phyloP scores from a whole-genome alignment of 495 filamentous ascomycete species.

The Thermochaetoides thermophila region DNA sequence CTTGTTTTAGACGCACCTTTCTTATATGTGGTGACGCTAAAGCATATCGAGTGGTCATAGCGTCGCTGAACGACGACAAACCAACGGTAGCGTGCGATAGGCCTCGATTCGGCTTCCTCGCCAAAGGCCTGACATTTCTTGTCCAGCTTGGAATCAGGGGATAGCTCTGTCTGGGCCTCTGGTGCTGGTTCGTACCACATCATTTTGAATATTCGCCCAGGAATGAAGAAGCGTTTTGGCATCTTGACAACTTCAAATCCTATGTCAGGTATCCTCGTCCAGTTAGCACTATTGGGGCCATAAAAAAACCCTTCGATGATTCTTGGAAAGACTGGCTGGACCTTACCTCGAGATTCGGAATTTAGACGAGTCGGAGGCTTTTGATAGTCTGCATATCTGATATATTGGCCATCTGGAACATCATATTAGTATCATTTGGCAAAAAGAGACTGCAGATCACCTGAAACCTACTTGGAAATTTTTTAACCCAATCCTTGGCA shows the following conservation, averaged over 20 bases:
- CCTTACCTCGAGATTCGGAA: too few species aligned
- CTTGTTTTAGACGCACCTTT: constrained; percentile 1
- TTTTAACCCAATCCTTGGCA: too few species aligned
- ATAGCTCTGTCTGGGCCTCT: constrained; percentile 1
- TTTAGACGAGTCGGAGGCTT: too few species aligned
- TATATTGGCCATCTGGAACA: too few species aligned
- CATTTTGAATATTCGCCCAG: constrained; percentile 21
- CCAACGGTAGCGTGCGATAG: constrained; percentile 18
- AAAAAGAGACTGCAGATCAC: too few species aligned
- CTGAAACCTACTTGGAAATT: too few species aligned
- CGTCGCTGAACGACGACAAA: constrained; percentile 20
- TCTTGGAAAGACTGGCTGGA: too few species aligned
- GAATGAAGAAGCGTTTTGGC: constrained; percentile 28
- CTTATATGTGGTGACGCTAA: constrained; percentile 16
- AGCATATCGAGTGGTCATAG: constrained; percentile 19
- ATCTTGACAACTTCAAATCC: constrained; percentile 15
- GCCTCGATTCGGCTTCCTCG: constrained; percentile 11
- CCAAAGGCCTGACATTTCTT: constrained; percentile 6
- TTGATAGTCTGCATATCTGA: too few species aligned
- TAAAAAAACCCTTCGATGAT: too few species aligned
- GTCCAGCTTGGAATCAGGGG: neutral
- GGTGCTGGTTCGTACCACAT: constrained; percentile 19
- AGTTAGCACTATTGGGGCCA: too few species aligned
- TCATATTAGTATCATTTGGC: too few species aligned
- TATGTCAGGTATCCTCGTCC: neutral